These are phyloP conservation scores for Lentinula detonsa DNA, from an alignment of 768 basidiomycete species.

Conservation along the genomic window DNA sequence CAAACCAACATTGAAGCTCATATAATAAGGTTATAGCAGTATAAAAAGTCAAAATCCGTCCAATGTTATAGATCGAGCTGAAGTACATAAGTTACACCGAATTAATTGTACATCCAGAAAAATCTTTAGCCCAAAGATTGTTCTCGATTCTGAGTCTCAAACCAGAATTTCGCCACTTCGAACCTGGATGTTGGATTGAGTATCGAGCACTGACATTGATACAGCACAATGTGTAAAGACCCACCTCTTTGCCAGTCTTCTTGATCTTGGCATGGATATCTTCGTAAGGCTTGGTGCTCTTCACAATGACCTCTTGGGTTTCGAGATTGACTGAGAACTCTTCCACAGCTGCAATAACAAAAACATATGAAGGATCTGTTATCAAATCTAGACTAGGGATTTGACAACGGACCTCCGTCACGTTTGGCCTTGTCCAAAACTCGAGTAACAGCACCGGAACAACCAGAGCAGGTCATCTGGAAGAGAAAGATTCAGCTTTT, in stretches of 20 bases:
- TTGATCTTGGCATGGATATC: slow-evolving; percentile 65
- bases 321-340: slow-evolving; percentile 59
- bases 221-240: slow-evolving; percentile 6
- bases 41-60: not conserved
- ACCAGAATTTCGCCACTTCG: slow-evolving; percentile 8
- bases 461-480: slow-evolving; percentile 85
- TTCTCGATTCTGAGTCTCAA: slow-evolving; percentile 12
- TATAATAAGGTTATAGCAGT: no score
- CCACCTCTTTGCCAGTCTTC: slow-evolving; percentile 90
- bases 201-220: not conserved
- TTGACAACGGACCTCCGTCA: slow-evolving; percentile 19
- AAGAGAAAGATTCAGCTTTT: not conserved
- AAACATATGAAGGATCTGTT: not conserved
- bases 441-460: slow-evolving; percentile 75
- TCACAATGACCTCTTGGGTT: slow-evolving; percentile 70
- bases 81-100: not conserved
- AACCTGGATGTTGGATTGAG: slow-evolving; percentile 18
- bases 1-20: not conserved
- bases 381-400: not conserved
- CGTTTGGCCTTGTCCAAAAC: slow-evolving; percentile 67
- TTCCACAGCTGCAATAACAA: slow-evolving; percentile 40
- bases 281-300: slow-evolving; percentile 60
- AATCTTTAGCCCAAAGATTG: not conserved
- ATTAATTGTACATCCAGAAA: not conserved
- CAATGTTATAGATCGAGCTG: not conserved